A percentile compares a stretch with the other conserved stretches of the same genome.
Evolutionary conservation across 2,329 filamentous ascomycete genomes (phyloP).

Genomic region (Alternaria alternata): DNA sequence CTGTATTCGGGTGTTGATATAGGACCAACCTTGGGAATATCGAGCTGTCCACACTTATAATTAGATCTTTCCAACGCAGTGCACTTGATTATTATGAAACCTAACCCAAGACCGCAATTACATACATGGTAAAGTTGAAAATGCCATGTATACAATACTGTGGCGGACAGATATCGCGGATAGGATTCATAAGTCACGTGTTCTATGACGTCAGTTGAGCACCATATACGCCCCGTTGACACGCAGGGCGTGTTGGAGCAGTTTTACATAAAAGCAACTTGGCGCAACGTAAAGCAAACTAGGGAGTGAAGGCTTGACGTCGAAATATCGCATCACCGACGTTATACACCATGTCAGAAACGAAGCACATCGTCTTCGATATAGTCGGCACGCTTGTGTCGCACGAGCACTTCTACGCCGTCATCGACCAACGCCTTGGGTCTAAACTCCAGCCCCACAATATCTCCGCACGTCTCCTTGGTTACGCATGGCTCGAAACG

Average conservation of each 20-base stretch:
- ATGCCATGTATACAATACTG: background rate
- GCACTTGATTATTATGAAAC: background rate
- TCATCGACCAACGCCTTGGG: constrained; percentile 55
- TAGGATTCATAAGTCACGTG: background rate
- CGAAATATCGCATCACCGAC: background rate
- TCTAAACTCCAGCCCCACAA: constrained; percentile 49
- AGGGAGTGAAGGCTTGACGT: background rate
- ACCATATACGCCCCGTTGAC: background rate
- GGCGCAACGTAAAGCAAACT: no score
- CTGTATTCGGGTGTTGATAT: background rate
- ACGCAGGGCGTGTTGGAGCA: background rate
- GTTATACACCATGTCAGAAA: background rate
- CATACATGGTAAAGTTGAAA: background rate
- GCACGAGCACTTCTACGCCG: constrained; percentile 55
- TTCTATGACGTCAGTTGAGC: background rate
- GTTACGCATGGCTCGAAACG: constrained; percentile 58
- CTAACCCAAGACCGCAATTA: background rate
- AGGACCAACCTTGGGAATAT: background rate
- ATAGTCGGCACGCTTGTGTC: constrained; percentile 63
- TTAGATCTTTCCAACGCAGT: background rate
- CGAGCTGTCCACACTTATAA: background rate
- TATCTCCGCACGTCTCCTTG: constrained; percentile 56
- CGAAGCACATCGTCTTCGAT: constrained; percentile 37
- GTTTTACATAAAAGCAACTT: background rate
- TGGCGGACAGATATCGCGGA: background rate